Evolutionary conservation across 2,329 filamentous ascomycete species (phyloP).

Genomic region (Xylariaceae sp.): DNA sequence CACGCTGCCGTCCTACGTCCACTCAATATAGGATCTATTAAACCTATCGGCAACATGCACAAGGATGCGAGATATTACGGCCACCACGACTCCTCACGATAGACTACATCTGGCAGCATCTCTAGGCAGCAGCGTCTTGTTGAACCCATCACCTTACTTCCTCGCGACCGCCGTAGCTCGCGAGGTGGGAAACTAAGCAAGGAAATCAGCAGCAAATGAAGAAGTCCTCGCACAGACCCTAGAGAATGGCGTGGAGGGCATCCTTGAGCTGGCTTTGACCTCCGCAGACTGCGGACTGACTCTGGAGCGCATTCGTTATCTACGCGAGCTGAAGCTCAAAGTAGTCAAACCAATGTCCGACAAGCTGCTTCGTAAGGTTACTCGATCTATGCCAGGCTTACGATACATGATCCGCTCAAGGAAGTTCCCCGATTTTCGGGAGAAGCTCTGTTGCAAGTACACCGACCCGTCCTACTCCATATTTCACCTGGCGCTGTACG

Average conservation of each 20-base stretch:
- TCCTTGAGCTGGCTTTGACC: slow-evolving; percentile 16
- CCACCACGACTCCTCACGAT: slow-evolving; percentile 2
- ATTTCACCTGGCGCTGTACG: slow-evolving; percentile 17
- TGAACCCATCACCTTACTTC: slow-evolving; percentile 15
- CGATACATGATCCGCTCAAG: no score
- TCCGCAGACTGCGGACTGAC: slow-evolving; percentile 13
- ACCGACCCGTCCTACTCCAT: slow-evolving; percentile 8
- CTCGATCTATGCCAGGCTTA: not conserved
- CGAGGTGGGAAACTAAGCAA: slow-evolving; percentile 16
- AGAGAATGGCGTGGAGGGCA: slow-evolving; percentile 12
- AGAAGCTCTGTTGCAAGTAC: slow-evolving; percentile 6
- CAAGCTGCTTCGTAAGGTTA: slow-evolving; percentile 12
- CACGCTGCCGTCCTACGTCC: slow-evolving; percentile 11
- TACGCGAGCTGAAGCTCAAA: slow-evolving; percentile 13
- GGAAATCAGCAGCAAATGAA: slow-evolving; percentile 15
- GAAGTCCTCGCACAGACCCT: slow-evolving; percentile 6
- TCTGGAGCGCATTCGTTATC: slow-evolving; percentile 14
- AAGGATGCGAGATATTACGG: slow-evolving; percentile 6
- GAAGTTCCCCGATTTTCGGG: slow-evolving; percentile 4
- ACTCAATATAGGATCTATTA: slow-evolving; percentile 16
- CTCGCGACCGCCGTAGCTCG: slow-evolving; percentile 13
- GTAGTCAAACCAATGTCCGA: slow-evolving; percentile 12
- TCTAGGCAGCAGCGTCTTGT: slow-evolving; percentile 10
- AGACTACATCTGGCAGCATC: slow-evolving; percentile 14
- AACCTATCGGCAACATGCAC: slow-evolving; percentile 17